Evolutionary conservation across 1,284 basidiomycete genomes (phyloP), one percentile per base, ranked within the genome.

Genomic region (Cryptococcus wingfieldii): DNA sequence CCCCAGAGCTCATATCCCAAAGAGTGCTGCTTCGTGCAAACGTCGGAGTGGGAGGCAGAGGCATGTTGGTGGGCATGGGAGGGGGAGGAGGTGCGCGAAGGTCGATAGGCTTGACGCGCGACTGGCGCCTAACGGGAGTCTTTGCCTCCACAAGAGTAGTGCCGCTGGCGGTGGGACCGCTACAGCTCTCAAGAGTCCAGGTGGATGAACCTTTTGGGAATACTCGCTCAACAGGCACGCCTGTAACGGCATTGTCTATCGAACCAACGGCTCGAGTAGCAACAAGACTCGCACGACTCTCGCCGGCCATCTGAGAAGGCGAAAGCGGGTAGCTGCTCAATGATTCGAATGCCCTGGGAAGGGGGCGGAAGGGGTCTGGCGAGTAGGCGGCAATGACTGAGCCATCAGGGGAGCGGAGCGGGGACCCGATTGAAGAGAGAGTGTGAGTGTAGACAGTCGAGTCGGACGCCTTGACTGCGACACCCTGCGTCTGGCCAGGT

Each of bases 1-100:
- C 43, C 14, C 44, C 27, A 3, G 43, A 46, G 39, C 45, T 50
- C 46, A 59, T 58, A 16, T 60, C 64, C 43, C 59, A 68, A 2
- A 61, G 38, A 12, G 63, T 65, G 37, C 61, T 60, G 38, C 59
- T 62, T 44, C 65, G 39, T 0, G 63, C 56, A 12, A 51, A 42
- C 1, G 63, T 66, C 0, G 69, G 69, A 8, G 69, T 71, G 3
- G 69, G 69, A 3, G 69, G 69, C 0, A 71, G 55, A 19, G 69
- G 69, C 58, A 71, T 61, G 47, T 60, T 53, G 10, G 54, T 44
- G 1, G 69, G 69, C 51, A 71, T 61, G 2, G 69, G 68, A 2
- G 67, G 68, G 1, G 69, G 69, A 1, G 67, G 69, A 7, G 69
- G 65, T 9, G 69, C 63, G 55, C 69, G 31, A 38, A 54, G 50